Percentiles rank a stretch among this genome's conserved stretches.
Evolutionary conservation across 208 protist genomes (phyloP).

Genomic region (Crithidia mellificae): DNA sequence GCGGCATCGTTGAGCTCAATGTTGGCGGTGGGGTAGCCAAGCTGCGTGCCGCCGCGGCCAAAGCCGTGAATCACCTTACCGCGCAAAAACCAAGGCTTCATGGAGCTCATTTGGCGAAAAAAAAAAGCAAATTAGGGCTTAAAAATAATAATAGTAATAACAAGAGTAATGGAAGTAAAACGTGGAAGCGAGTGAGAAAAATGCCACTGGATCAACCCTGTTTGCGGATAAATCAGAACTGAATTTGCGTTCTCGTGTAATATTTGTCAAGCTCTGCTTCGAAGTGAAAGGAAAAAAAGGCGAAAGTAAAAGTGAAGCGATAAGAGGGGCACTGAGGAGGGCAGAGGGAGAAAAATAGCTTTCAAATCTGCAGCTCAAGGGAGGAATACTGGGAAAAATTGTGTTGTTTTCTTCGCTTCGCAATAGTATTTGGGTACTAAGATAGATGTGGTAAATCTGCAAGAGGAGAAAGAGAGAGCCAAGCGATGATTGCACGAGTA

Average conservation of each 20-base stretch:
- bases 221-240: background rate
- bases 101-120: conserved; percentile 2
- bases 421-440: no score
- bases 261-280: background rate
- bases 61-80: conserved; percentile 85
- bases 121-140: no score
- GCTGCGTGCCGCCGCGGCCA: conserved; percentile 80
- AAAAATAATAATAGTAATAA: no score
- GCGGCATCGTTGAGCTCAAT: conserved; percentile 55
- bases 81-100: conserved; percentile 61
- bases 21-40: conserved; percentile 92
- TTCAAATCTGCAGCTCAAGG: no score
- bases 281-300: background rate
- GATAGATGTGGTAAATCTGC: no score
- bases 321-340: no score
- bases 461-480: no score
- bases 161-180: background rate
- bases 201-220: background rate
- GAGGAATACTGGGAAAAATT: no score
- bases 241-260: background rate
- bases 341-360: no score
- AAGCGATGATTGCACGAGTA: no score
- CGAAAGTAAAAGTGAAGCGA: no score
- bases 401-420: no score
- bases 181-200: background rate